These are phyloP conservation scores for Escallonia herrerae DNA, from an alignment of 129 eudicot species.

Conservation along the genomic window DNA sequence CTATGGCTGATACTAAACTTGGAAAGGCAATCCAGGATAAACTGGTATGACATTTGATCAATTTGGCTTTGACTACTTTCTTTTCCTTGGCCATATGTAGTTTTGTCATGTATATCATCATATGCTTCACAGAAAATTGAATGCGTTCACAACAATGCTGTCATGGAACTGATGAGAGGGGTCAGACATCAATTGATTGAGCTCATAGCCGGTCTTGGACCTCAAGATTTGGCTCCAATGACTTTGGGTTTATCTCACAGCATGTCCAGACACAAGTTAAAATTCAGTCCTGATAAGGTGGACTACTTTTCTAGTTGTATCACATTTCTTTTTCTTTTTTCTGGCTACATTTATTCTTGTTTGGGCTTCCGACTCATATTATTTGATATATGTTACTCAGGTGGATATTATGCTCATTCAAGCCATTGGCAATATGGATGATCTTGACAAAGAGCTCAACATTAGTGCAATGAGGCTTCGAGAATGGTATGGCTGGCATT, in stretches of 20 bases:
- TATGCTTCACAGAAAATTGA: conserved; percentile 53
- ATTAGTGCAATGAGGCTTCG: conserved; percentile 93
- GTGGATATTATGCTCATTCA: conserved; percentile 94
- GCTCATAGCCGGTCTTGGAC: too few relatives aligned
- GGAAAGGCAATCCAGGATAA: conserved; percentile 73
- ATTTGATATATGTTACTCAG: conserved; percentile 17
- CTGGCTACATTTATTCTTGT: background rate
- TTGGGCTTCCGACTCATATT: background rate
- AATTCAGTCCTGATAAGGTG: conserved; percentile 89
- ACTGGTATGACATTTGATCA: conserved; percentile 36
- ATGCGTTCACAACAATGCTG: conserved; percentile 74
- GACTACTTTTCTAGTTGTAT: background rate
- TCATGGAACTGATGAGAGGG: conserved; percentile 92
- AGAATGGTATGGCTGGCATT: conserved; percentile 99
- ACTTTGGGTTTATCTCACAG: conserved; percentile 93
- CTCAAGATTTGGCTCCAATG: conserved; percentile 81
- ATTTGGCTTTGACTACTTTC: too few relatives aligned
- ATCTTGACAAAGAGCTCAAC: conserved; percentile 90
- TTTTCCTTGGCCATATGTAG: too few relatives aligned
- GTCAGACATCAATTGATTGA: conserved; percentile 81
- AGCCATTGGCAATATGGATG: conserved; percentile 91
- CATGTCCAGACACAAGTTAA: conserved; percentile 68
- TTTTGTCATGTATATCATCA: background rate
- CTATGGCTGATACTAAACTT: conserved; percentile 67
- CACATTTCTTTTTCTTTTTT: background rate